phyloP scores from a whole-genome alignment of 2,329 filamentous ascomycete species.

The Sarocladiaceae sp. region DNA sequence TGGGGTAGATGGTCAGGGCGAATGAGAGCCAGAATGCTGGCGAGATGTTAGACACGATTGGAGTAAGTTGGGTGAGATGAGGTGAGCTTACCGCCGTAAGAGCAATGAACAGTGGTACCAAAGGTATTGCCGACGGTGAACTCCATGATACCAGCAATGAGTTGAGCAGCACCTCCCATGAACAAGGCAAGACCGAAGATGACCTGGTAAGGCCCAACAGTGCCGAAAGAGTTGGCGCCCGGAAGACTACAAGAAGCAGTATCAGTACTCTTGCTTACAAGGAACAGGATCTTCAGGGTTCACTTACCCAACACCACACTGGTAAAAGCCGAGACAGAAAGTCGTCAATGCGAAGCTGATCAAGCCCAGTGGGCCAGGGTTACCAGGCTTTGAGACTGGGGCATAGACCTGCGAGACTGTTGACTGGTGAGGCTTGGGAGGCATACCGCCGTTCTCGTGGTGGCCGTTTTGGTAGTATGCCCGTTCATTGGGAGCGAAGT shows the following conservation, averaged over 20 bases:
- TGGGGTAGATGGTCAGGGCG: conserved; percentile 49
- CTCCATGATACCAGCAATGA: conserved; percentile 59
- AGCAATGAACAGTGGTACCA: conserved; percentile 56
- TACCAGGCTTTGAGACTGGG: conserved; percentile 45
- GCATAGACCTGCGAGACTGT: conserved; percentile 30
- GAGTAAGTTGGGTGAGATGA: not conserved
- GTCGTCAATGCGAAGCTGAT: conserved; percentile 63
- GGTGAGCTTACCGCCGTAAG: conserved; percentile 38
- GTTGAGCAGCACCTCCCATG: conserved; percentile 65
- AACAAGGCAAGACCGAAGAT: conserved; percentile 23
- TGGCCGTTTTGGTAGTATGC: conserved; percentile 4
- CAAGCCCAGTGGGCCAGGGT: conserved; percentile 56
- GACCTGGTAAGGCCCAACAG: conserved; percentile 29
- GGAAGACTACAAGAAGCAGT: conserved; percentile 25
- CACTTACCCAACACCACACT: conserved; percentile 45
- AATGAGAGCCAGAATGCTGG: conserved; percentile 58
- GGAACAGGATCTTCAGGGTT: too few species aligned
- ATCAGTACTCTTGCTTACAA: too few species aligned
- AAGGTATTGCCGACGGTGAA: conserved; percentile 57
- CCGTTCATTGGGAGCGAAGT: not conserved
- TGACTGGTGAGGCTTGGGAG: conserved; percentile 21
- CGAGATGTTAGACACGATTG: not conserved
- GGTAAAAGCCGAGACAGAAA: conserved; percentile 50
- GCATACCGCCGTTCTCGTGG: conserved; percentile 1
- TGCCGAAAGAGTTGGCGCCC: conserved; percentile 26